Percentiles rank a stretch among this genome's conserved stretches.
Evolutionary conservation across 805 yeast genomes (phyloP).

Genomic region (Candida jianshihensis): DNA sequence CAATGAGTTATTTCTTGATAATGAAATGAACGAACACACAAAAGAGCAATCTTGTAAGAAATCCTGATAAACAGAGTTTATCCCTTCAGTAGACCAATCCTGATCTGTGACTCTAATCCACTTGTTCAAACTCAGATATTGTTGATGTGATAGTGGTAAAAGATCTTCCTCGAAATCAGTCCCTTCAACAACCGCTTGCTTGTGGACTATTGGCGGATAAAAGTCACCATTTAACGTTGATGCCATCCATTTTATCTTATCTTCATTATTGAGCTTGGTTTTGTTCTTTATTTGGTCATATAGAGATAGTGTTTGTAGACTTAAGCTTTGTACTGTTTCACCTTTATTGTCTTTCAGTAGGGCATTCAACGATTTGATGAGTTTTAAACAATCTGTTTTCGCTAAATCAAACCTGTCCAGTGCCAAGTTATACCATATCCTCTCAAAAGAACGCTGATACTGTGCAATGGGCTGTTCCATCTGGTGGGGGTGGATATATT

Average conservation of each 20-base stretch:
- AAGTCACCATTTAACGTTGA: slow-evolving; percentile 1
- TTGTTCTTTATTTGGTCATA: not conserved
- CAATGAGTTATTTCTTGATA: slow-evolving; percentile 24
- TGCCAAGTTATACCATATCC: not conserved
- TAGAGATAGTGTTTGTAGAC: too few relatives aligned
- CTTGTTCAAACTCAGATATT: slow-evolving; percentile 3
- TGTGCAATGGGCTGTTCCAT: not conserved
- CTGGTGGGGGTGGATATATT: not conserved
- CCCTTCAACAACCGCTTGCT: not conserved
- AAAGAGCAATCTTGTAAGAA: slow-evolving; percentile 65
- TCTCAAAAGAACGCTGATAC: not conserved
- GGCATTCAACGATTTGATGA: slow-evolving; percentile 1
- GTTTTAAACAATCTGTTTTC: slow-evolving; percentile 1
- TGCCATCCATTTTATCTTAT: not conserved
- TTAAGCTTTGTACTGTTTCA: too few relatives aligned
- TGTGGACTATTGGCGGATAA: slow-evolving; percentile 1
- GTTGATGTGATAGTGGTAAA: slow-evolving; percentile 9
- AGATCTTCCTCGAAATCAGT: slow-evolving; percentile 1
- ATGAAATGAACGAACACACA: slow-evolving; percentile 58
- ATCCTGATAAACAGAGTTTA: slow-evolving; percentile 39
- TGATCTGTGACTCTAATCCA: slow-evolving; percentile 6
- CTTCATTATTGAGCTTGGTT: not conserved
- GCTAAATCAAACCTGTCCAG: not conserved
- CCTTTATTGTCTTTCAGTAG: slow-evolving; percentile 2
- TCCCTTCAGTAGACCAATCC: slow-evolving; percentile 16